Evolutionary conservation across 352 stramenopile species (phyloP).

Genomic region (Pythium volutum): DNA sequence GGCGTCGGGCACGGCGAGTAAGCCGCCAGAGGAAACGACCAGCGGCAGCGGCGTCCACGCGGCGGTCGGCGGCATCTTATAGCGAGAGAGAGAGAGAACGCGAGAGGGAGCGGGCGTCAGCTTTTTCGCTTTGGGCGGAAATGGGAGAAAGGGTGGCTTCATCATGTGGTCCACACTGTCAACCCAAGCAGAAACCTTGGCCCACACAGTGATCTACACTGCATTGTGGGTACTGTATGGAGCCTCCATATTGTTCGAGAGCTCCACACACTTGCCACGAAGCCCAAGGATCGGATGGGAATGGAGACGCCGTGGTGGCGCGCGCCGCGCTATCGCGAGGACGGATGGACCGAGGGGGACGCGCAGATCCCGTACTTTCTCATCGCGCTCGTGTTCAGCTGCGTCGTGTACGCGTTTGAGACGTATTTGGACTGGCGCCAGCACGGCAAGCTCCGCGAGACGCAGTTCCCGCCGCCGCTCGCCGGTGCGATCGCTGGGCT

Average conservation of each 20-base stretch:
- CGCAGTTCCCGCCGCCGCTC: conserved; percentile 51
- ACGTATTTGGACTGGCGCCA: conserved; percentile 92
- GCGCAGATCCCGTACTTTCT: conserved; percentile 68
- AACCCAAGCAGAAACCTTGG: background rate
- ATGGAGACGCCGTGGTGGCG: conserved; percentile 36
- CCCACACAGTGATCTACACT: too few species aligned
- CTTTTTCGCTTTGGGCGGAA: background rate
- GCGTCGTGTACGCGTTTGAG: conserved; percentile 91
- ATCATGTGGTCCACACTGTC: conserved; percentile 10
- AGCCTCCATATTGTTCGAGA: background rate
- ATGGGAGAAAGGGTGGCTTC: conserved; percentile 3
- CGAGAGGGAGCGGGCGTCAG: too few species aligned
- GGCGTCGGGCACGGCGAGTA: conserved; percentile 20
- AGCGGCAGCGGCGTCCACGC: conserved; percentile 48
- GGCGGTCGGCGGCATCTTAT: background rate
- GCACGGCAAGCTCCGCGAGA: conserved; percentile 87
- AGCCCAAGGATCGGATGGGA: background rate
- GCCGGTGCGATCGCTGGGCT: conserved; percentile 48
- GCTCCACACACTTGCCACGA: background rate
- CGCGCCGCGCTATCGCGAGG: conserved; percentile 52
- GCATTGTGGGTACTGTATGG: too few species aligned
- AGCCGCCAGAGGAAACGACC: background rate
- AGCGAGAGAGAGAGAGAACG: background rate
- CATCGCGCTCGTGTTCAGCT: conserved; percentile 82
- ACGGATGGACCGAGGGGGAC: conserved; percentile 38